Percentiles rank a stretch among this genome's conserved stretches.
phyloP scores from a whole-genome alignment of 257 asterid genomes.

The Dorcoceras hygrometricum region DNA sequence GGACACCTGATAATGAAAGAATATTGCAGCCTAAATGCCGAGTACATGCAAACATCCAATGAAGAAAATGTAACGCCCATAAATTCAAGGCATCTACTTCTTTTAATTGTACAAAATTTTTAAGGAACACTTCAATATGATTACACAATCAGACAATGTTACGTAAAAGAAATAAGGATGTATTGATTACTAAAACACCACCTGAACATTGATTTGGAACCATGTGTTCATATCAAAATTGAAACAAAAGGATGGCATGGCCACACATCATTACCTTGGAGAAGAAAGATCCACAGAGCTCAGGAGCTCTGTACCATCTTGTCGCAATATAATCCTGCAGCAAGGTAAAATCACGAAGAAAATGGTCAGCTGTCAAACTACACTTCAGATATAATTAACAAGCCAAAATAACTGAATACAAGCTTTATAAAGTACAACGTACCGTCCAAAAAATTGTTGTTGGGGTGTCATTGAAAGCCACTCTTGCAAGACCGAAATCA shows the following conservation, averaged over 20 bases:
- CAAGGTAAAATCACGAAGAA: background rate
- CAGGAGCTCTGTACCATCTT: constrained; percentile 98
- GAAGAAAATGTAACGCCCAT: background rate
- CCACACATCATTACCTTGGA: constrained; percentile 60
- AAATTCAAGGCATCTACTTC: background rate
- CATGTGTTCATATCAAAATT: background rate
- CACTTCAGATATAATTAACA: constrained; percentile 4
- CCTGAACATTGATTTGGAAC: constrained; percentile 7
- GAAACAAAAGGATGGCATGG: constrained; percentile 23
- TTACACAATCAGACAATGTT: constrained; percentile 16
- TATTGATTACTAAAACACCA: constrained; percentile 10
- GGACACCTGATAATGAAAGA: constrained; percentile 4
- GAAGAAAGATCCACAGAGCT: constrained; percentile 95
- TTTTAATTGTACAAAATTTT: constrained; percentile 6
- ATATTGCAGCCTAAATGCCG: background rate
- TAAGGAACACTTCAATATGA: constrained; percentile 1
- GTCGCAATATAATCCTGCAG: constrained; percentile 92
- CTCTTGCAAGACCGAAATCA: constrained; percentile 67
- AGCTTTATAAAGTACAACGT: constrained; percentile 14
- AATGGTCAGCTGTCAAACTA: background rate
- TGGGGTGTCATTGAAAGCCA: constrained; percentile 61
- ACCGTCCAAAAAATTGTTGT: constrained; percentile 67
- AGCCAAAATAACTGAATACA: constrained; percentile 1
- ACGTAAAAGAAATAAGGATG: constrained; percentile 6
- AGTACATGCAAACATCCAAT: constrained; percentile 1